Percentiles rank a stretch among this genome's conserved stretches.
phyloP scores from a whole-genome alignment of 352 stramenopile species.

The Pseudoperonospora humuli region DNA sequence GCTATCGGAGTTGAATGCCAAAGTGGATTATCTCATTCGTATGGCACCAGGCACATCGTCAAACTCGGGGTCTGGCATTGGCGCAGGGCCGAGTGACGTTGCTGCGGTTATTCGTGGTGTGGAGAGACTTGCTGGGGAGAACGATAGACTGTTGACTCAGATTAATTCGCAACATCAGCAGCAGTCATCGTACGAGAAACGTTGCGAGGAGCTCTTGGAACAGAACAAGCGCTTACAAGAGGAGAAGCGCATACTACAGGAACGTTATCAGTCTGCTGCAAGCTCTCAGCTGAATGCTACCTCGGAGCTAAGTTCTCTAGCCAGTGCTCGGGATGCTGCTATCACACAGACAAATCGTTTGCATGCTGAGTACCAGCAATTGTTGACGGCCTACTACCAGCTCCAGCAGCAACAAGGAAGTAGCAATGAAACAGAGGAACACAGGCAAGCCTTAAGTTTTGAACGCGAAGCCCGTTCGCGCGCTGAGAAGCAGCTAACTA shows the following conservation, averaged over 20 bases:
- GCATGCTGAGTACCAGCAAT: conserved; percentile 66
- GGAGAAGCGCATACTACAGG: conserved; percentile 51
- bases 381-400: conserved; percentile 67
- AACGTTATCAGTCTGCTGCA: conserved; percentile 51
- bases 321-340: conserved; percentile 52
- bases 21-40: conserved; percentile 75
- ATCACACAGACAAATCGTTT: conserved; percentile 68
- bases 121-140: conserved; percentile 60
- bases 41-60: conserved; percentile 30
- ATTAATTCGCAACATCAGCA: conserved; percentile 78
- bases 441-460: conserved; percentile 50
- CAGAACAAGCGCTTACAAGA: conserved; percentile 54
- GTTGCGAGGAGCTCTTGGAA: conserved; percentile 55
- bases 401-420: conserved; percentile 48
- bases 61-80: conserved; percentile 9
- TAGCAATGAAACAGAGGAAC: conserved; percentile 44
- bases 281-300: conserved; percentile 47
- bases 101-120: conserved; percentile 56
- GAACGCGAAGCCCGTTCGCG: conserved; percentile 50
- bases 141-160: conserved; percentile 64
- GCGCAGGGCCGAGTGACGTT: conserved; percentile 44
- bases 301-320: conserved; percentile 46
- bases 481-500: conserved; percentile 50
- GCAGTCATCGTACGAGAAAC: conserved; percentile 59
- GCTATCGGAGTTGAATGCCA: conserved; percentile 59